Evolutionary conservation across 805 yeast species (phyloP), one percentile per base, ranked within the genome.

Genomic region (Kregervanrija pseudodelftensis): DNA sequence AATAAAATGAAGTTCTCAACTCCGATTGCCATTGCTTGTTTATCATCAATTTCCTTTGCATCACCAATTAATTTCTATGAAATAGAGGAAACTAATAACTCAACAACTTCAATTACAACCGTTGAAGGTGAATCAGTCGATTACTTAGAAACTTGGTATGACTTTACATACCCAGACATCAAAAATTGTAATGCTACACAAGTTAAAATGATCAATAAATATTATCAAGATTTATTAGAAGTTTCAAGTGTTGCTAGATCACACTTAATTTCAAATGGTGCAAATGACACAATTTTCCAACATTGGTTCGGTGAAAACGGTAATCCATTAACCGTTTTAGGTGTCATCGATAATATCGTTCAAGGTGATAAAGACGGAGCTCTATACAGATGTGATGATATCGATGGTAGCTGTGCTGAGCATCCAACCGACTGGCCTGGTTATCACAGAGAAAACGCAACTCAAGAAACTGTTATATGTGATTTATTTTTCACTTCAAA

Each of bases 391-490:
- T 69, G 73, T 59, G 73, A 68, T 48, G 68, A 68, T 45, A 49
- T 57, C 12, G 72, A 68, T 47, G 67, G 66, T 5, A 51, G 56
- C 42, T 69, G 73, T 55, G 55, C 56, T 11, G 39, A 32, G 9
- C 46, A 59, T 22, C 50, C 56, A 16, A 60, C 54, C 28, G 60
- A 62, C 30, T 68, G 64, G 57, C 69, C 72, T 7, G 72, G 73
- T 28, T 66, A 68, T 37, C 66, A 67, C 60, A 60, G 72, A 49
- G 66, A 60, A 17, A 54, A 53, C 15, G 61, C 61, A 41, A 64
- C 59, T 17, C 52, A 64, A n/a, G 71, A 69, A 51, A 68, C 66
- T 13, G 70, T 66, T 16, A 62, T 69, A 43, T 68, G 73, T 55
- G 72, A 68, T 42, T 50, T 60, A 33, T 65, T 68, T 39, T 69